Evolutionary conservation across 306 rosid genomes (phyloP).

Genomic region (Canavalia ensiformis): DNA sequence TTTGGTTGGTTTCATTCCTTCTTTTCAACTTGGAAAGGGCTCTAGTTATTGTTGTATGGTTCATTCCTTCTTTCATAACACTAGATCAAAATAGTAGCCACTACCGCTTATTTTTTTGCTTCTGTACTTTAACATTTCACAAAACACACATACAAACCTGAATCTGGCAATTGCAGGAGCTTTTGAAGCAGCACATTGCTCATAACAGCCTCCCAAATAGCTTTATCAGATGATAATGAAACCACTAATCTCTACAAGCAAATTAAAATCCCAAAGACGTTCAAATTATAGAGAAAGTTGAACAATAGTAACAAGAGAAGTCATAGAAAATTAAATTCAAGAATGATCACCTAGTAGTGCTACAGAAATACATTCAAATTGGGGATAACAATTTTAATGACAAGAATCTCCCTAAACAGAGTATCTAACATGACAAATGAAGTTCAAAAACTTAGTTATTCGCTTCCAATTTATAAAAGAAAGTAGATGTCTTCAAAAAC

Average conservation of each 20-base stretch:
- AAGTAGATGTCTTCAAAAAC: constrained; percentile 1
- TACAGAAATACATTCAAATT: background rate
- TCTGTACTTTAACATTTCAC: background rate
- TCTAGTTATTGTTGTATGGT: background rate
- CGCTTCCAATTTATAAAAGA: background rate
- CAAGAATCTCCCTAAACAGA: background rate
- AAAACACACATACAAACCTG: constrained; percentile 57
- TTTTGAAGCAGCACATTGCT: constrained; percentile 59
- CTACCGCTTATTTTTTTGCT: background rate
- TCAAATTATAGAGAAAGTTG: constrained; percentile 11
- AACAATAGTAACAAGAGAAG: background rate
- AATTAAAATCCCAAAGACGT: constrained; percentile 33
- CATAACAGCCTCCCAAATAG: constrained; percentile 72
- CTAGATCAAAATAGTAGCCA: background rate
- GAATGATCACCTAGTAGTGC: background rate
- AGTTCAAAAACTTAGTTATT: background rate
- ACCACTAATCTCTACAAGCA: constrained; percentile 69
- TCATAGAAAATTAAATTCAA: background rate
- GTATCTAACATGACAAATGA: background rate
- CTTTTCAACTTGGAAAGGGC: background rate
- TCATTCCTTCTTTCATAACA: background rate
- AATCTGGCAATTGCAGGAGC: constrained; percentile 51
- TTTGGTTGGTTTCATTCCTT: background rate
- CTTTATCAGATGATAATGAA: constrained; percentile 73
- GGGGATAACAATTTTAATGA: constrained; percentile 1